phyloP scores from a whole-genome alignment of 805 yeast species.

The Hyphopichia homilentoma region DNA sequence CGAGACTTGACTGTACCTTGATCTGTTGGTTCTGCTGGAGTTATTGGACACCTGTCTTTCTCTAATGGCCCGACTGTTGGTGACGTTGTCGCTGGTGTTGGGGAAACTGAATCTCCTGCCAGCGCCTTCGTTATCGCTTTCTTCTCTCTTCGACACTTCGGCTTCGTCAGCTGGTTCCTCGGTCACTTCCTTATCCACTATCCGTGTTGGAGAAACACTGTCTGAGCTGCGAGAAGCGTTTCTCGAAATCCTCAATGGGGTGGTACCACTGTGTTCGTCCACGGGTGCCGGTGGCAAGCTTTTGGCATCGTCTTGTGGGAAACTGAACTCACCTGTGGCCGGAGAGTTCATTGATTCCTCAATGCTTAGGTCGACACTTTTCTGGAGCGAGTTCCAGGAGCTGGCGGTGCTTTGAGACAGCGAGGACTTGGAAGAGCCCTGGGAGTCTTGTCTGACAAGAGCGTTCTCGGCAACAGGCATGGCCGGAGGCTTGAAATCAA shows the following conservation, averaged over 20 bases:
- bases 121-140: slow-evolving; percentile 30
- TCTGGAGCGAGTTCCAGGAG: slow-evolving; percentile 8
- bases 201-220: background rate
- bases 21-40: slow-evolving; percentile 11
- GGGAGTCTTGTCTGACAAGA: background rate
- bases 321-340: background rate
- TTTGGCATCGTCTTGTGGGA: background rate
- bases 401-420: background rate
- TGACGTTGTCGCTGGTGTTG: slow-evolving; percentile 27
- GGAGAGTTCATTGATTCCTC: slow-evolving; percentile 2
- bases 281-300: background rate
- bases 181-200: background rate
- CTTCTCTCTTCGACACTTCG: slow-evolving; percentile 1
- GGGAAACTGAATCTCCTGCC: slow-evolving; percentile 39
- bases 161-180: background rate
- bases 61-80: slow-evolving; percentile 22
- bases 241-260: slow-evolving; percentile 1
- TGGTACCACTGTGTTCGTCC: background rate
- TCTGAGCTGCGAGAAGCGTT: too few relatives aligned
- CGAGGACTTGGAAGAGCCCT: background rate
- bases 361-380: slow-evolving; percentile 6
- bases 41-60: slow-evolving; percentile 9
- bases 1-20: slow-evolving; percentile 14
- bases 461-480: background rate
- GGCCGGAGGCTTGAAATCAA: background rate